Conservation (phyloP, 1,139 yeast genomes). For the Blastobotrys raffinosifermentans region DNA sequence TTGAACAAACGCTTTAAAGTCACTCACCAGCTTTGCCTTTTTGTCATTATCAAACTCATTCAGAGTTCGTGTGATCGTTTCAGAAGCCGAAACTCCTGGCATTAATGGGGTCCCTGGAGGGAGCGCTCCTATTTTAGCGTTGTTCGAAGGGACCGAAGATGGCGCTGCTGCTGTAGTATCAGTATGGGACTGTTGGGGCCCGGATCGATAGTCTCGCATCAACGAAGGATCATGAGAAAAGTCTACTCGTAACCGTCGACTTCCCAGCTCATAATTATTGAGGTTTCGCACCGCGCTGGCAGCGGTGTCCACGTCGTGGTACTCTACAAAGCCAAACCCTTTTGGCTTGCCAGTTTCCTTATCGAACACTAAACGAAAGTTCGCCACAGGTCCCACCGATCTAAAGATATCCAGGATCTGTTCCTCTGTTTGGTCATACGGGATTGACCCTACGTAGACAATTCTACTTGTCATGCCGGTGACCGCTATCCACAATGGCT, state of each 20-base stretch:
- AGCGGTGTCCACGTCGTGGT: constrained; percentile 70
- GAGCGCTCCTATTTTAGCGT: constrained; percentile 4
- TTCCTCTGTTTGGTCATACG: constrained; percentile 80
- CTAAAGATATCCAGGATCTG: constrained; percentile 75
- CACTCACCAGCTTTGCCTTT: constrained; percentile 48
- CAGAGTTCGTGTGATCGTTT: constrained; percentile 51
- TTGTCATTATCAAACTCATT: constrained; percentile 50
- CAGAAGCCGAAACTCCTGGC: constrained; percentile 47
- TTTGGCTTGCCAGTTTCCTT: constrained; percentile 85
- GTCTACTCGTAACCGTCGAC: constrained; percentile 66
- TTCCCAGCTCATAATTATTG: constrained; percentile 73
- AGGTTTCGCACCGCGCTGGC: constrained; percentile 86
- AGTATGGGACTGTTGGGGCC: too few relatives aligned
- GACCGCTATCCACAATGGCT: too few relatives aligned
- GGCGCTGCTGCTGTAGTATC: too few relatives aligned
- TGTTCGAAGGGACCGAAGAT: neutral
- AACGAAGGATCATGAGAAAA: constrained; percentile 39
- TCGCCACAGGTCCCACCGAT: constrained; percentile 82
- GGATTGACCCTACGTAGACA: constrained; percentile 60
- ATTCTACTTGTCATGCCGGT: constrained; percentile 24
- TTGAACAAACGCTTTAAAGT: constrained; percentile 59
- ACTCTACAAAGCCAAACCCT: constrained; percentile 86
- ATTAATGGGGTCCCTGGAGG: constrained; percentile 38
- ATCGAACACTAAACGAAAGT: constrained; percentile 73
- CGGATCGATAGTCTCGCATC: constrained; percentile 8